Evolutionary conservation across 768 basidiomycete genomes (phyloP), one percentile per base, ranked within the genome.

Genomic region (Butyriboletus loyo): DNA sequence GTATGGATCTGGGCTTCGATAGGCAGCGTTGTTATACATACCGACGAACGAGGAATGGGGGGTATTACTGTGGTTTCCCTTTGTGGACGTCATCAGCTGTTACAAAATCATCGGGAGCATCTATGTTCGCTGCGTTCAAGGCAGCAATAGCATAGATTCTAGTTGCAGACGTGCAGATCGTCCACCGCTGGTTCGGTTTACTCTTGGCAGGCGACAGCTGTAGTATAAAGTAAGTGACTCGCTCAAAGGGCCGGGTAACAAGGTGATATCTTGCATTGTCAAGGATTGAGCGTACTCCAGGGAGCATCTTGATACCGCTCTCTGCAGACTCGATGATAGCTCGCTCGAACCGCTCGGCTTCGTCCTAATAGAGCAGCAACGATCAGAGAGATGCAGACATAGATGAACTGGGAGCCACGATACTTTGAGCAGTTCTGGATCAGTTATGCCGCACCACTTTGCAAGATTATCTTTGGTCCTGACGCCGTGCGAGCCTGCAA

Each of bases 101-200:
- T 46, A 95, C 83, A 55, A 93, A 83, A 40, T 83, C 79, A 34
- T 87, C 84, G 5, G 89, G 87, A 13, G 78, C 65, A n/a, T 83
- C 80, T 47, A 95, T 77, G 2, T 78, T 80, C 43, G 86, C 84
- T 22, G 81, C 78, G 17, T 69, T 70, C 45, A 96, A 76, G 10
- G 92, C 92, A 28, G 83, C 77, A 2, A 77, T 67, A 14, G 92
- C 92, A 67, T 97, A 96, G 19, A 61, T 67, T 42, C 77, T 77
- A 17, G 92, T 94, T 0, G 93, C 92, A 65, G 86, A 85, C 30
- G 93, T 95, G 69, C 90, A 91, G 60, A 97, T 87, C 0, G 90
- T 86, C 91, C 92, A 97, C 25, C 76, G 75, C 19, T 88, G 85
- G 17, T 81, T 80, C 8, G 86, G 81, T 10, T 61, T 56, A 40